Conservation (phyloP, 73 alveolate genomes). For the Effrenium voratum region DNA sequence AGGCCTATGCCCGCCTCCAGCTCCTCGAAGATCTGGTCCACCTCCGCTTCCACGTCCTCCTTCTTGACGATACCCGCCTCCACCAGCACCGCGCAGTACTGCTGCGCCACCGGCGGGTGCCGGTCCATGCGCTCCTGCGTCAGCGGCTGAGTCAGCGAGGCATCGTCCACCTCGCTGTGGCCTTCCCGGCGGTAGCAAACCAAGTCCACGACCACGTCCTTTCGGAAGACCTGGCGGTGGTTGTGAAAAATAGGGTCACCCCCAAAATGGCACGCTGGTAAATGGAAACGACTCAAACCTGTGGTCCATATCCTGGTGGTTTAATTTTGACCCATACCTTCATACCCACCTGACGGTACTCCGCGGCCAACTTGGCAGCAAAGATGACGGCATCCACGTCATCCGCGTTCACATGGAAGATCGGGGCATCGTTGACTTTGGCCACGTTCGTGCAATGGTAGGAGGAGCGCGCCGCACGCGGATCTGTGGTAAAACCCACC, state of each 20-base stretch:
- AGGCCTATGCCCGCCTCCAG: no score
- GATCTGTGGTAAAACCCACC: conserved; percentile 98
- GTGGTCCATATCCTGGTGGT: no score
- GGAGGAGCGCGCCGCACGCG: conserved; percentile 96
- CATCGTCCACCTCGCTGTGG: conserved; percentile 85
- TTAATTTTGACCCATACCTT: no score
- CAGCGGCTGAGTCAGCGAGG: conserved; percentile 68
- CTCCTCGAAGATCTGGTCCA: no score
- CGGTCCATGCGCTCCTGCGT: conserved; percentile 46
- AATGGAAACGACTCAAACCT: no score
- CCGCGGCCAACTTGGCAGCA: conserved; percentile 61
- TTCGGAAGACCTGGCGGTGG: no score
- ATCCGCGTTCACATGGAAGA: conserved; percentile 98
- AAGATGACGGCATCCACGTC: conserved; percentile 92
- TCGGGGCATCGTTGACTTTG: conserved; percentile 97
- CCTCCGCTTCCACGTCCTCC: background rate
- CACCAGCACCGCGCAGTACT: conserved; percentile 42
- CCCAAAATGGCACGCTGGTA: no score
- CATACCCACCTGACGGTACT: conserved; percentile 58
- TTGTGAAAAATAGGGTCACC: no score
- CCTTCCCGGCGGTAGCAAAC: conserved; percentile 83
- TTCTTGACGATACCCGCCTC: background rate
- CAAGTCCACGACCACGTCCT: conserved; percentile 86
- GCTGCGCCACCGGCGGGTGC: conserved; percentile 45
- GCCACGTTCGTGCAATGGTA: conserved; percentile 97